Evolutionary conservation across 306 rosid genomes (phyloP).

Genomic region (Rosa rugosa): DNA sequence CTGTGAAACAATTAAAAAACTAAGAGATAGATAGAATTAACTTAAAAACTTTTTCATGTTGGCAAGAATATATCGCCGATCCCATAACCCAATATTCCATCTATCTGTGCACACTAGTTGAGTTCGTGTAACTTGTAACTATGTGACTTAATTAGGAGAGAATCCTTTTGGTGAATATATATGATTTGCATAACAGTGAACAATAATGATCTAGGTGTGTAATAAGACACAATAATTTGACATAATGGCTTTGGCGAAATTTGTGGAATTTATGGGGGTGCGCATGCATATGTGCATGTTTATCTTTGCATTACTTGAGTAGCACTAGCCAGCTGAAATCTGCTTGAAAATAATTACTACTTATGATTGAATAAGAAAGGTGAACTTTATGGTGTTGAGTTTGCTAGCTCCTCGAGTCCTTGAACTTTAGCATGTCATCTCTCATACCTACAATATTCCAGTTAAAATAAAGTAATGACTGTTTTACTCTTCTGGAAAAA

Average conservation of each 20-base stretch:
- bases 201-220: conserved; percentile 47
- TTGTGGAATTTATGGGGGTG: conserved; percentile 54
- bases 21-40: no score
- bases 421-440: not conserved
- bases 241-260: conserved; percentile 48
- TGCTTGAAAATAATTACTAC: conserved; percentile 22
- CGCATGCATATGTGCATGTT: conserved; percentile 39
- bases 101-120: not conserved
- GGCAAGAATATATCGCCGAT: not conserved
- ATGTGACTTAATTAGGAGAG: not conserved
- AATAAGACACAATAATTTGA: conserved; percentile 68
- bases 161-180: not conserved
- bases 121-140: not conserved
- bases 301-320: conserved; percentile 39
- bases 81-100: not conserved
- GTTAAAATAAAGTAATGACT: no score
- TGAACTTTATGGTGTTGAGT: conserved; percentile 3
- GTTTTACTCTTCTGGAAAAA: no score
- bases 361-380: conserved; percentile 25
- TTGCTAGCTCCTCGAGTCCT: not conserved
- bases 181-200: conserved; percentile 49
- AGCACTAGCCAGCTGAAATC: conserved; percentile 26
- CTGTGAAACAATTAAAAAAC: no score
- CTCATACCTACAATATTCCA: not conserved
- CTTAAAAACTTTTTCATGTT: no score